These are phyloP conservation scores for Jimgerdemannia flammicorona DNA, from an alignment of 192 early-diverging fungal species.

Conservation along the genomic window DNA sequence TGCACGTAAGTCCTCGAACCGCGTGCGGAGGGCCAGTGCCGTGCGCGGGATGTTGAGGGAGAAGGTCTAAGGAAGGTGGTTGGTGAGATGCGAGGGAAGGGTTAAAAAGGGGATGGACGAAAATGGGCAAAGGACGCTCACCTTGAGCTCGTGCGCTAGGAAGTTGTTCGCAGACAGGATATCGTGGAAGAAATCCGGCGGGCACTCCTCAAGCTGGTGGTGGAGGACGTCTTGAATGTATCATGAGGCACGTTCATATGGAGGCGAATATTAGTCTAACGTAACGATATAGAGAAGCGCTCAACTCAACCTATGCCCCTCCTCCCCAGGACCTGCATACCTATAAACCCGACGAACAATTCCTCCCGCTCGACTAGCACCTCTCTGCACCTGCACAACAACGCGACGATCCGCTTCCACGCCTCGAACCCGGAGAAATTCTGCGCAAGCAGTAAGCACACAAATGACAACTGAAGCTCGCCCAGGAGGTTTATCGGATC, in stretches of 20 bases:
- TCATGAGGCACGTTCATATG: too few relatives aligned
- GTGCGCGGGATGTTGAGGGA: slow-evolving; percentile 28
- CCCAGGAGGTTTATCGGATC: slow-evolving; percentile 58
- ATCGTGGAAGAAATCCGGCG: slow-evolving; percentile 68
- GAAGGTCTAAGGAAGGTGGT: slow-evolving; percentile 14
- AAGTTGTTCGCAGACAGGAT: slow-evolving; percentile 64
- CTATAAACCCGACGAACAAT: slow-evolving; percentile 57
- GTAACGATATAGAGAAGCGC: too few relatives aligned
- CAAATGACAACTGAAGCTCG: slow-evolving; percentile 81
- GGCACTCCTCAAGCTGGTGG: slow-evolving; percentile 64
- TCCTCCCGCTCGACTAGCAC: slow-evolving; percentile 39
- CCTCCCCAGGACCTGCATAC: slow-evolving; percentile 14
- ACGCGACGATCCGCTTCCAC: slow-evolving; percentile 78
- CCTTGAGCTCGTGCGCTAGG: slow-evolving; percentile 44
- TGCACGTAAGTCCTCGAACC: slow-evolving; percentile 44
- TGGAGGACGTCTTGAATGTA: slow-evolving; percentile 39
- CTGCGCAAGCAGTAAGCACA: slow-evolving; percentile 74
- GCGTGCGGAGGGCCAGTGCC: slow-evolving; percentile 24
- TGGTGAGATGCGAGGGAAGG: not conserved
- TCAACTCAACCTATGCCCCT: not conserved
- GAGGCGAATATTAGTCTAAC: too few relatives aligned
- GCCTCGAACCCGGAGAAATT: slow-evolving; percentile 84
- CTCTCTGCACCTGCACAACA: slow-evolving; percentile 63
- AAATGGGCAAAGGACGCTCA: slow-evolving; percentile 17
- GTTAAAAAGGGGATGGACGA: slow-evolving; percentile 6